Evolutionary conservation across 2,329 filamentous ascomycete genomes (phyloP).

Genomic region (Scolecobasidium constrictum): DNA sequence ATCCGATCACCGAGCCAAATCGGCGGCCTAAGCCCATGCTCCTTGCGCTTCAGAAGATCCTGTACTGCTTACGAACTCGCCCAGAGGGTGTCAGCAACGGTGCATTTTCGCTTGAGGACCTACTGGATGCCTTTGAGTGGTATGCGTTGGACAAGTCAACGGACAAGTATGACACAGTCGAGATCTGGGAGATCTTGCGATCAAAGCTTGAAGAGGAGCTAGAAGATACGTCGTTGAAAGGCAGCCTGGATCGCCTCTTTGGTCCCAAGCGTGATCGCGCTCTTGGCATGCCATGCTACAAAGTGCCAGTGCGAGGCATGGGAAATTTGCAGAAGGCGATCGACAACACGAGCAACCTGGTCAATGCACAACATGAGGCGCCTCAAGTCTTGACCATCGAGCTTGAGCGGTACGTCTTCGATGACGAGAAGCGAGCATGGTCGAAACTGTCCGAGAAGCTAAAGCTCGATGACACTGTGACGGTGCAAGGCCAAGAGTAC

Average conservation of each 20-base stretch:
- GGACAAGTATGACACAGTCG: conserved; percentile 38
- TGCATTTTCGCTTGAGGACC: conserved; percentile 10
- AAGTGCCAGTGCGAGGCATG: conserved; percentile 23
- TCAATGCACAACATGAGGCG: conserved; percentile 18
- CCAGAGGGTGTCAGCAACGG: conserved; percentile 22
- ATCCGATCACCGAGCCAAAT: conserved; percentile 34
- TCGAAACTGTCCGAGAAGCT: conserved; percentile 46
- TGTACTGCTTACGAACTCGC: conserved; percentile 37
- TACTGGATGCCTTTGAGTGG: conserved; percentile 25
- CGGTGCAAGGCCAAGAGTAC: conserved; percentile 37
- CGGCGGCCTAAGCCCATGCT: conserved; percentile 39
- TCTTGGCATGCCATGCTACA: conserved; percentile 22
- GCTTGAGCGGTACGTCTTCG: conserved; percentile 46
- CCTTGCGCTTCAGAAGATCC: conserved; percentile 38
- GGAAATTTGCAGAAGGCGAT: conserved; percentile 32
- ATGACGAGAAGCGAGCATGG: conserved; percentile 43
- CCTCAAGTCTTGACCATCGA: conserved; percentile 44
- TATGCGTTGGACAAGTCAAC: conserved; percentile 27
- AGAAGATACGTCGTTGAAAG: conserved; percentile 29
- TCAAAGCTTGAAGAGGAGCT: conserved; percentile 42
- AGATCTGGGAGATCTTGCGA: conserved; percentile 44
- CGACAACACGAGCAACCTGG: conserved; percentile 19
- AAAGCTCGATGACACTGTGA: conserved; percentile 43
- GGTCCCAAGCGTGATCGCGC: conserved; percentile 26
- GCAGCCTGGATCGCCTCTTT: conserved; percentile 34